A percentile compares a stretch with the other conserved stretches of the same genome.
phyloP scores from a whole-genome alignment of 75 land plant genomes.

The Cryptomeria japonica region DNA sequence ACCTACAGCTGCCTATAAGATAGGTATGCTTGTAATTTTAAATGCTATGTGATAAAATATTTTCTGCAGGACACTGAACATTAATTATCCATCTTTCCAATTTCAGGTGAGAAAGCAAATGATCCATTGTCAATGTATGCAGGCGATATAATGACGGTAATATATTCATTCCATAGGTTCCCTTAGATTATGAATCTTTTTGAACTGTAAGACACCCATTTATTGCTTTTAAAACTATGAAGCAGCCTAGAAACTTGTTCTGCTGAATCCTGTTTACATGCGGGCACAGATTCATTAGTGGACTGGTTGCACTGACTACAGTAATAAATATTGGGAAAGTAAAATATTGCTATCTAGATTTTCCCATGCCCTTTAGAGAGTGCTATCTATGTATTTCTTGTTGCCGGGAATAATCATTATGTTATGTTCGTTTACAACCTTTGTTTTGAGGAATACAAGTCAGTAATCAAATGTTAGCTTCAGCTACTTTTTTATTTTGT shows the following conservation, averaged over 20 bases:
- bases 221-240: not conserved
- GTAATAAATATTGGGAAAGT: not conserved
- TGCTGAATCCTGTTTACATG: not conserved
- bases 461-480: not conserved
- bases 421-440: not conserved
- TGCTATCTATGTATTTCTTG: not conserved
- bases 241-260: not conserved
- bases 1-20: slow-evolving; percentile 88
- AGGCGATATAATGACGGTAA: slow-evolving; percentile 95
- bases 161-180: slow-evolving; percentile 7
- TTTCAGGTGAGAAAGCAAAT: slow-evolving; percentile 81
- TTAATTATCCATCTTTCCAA: not conserved
- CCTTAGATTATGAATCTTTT: not conserved
- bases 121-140: slow-evolving; percentile 97
- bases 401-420: too few species aligned
- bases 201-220: not conserved
- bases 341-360: not conserved
- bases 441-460: not conserved
- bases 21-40: slow-evolving; percentile 46
- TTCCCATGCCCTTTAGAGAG: not conserved
- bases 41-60: not conserved
- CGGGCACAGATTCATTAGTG: not conserved
- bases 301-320: not conserved
- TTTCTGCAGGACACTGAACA: not conserved
- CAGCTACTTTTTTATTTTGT: slow-evolving; percentile 1